phyloP scores from a whole-genome alignment of 2,329 filamentous ascomycete species.

The Xylariaceae sp. region DNA sequence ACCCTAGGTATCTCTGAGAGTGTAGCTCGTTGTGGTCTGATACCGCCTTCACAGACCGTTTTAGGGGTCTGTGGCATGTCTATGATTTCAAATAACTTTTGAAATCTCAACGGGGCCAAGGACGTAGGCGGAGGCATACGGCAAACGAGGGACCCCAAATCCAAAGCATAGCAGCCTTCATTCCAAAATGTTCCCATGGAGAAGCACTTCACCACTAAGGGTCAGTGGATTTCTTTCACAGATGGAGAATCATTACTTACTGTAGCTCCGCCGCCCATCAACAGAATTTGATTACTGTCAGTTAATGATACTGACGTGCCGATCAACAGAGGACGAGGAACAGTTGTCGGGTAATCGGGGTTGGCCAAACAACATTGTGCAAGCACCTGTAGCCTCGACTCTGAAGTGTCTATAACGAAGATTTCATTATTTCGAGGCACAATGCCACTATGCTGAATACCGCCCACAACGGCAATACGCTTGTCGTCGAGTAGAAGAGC shows the following conservation, averaged over 20 bases:
- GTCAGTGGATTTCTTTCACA: background rate
- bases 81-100: conserved; percentile 30
- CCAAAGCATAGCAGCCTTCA: conserved; percentile 49
- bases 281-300: conserved; percentile 57
- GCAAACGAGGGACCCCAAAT: background rate
- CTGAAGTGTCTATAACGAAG: conserved; percentile 46
- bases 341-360: background rate
- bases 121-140: background rate
- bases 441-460: conserved; percentile 50
- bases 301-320: conserved; percentile 66
- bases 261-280: conserved; percentile 82
- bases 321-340: conserved; percentile 69
- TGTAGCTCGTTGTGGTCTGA: conserved; percentile 33
- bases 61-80: conserved; percentile 18
- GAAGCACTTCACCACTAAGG: conserved; percentile 63
- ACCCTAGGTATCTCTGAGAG: conserved; percentile 56
- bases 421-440: conserved; percentile 60
- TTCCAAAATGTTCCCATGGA: conserved; percentile 91
- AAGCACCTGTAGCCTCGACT: conserved; percentile 38
- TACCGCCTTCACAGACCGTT: background rate
- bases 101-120: conserved; percentile 25
- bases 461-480: conserved; percentile 50
- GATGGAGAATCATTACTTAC: conserved; percentile 9
- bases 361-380: conserved; percentile 23
- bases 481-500: conserved; percentile 39